Evolutionary conservation across 371 early-diverging fungal species (phyloP).

Genomic region (Mucor irregularis): DNA sequence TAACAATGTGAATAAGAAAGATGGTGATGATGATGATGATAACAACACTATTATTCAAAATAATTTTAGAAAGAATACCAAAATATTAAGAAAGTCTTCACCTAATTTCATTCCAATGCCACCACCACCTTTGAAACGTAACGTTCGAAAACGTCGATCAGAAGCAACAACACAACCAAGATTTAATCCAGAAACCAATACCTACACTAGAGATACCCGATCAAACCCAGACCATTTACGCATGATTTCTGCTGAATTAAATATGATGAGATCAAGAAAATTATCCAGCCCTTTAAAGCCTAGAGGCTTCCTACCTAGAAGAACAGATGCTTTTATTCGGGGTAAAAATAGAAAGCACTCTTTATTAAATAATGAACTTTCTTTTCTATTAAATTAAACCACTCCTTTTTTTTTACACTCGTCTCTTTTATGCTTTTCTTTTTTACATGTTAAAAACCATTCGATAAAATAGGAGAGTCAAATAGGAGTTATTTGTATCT

Average conservation of each 20-base stretch:
- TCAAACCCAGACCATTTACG: conserved; percentile 63
- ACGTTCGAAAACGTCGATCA: conserved; percentile 38
- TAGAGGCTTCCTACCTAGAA: conserved; percentile 58
- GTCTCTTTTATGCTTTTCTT: no score
- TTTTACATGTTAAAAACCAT: no score
- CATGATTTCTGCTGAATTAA: conserved; percentile 62
- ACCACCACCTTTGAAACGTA: conserved; percentile 33
- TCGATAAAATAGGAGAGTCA: no score
- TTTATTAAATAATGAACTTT: conserved; percentile 25
- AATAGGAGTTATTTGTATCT: no score
- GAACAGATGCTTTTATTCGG: conserved; percentile 50
- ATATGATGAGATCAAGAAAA: conserved; percentile 61
- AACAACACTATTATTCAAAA: no score
- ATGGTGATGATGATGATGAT: background rate
- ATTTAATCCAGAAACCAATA: conserved; percentile 51
- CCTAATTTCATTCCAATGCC: conserved; percentile 47
- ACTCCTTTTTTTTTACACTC: no score
- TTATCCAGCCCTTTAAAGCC: conserved; percentile 61
- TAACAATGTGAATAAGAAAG: background rate
- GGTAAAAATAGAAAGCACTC: conserved; percentile 32
- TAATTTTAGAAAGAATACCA: background rate
- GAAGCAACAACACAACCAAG: conserved; percentile 55
- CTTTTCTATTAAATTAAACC: no score
- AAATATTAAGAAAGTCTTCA: background rate
- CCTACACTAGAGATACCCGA: conserved; percentile 58